Conservation (phyloP, 2,329 filamentous ascomycete genomes). For the Cercospora sp. region DNA sequence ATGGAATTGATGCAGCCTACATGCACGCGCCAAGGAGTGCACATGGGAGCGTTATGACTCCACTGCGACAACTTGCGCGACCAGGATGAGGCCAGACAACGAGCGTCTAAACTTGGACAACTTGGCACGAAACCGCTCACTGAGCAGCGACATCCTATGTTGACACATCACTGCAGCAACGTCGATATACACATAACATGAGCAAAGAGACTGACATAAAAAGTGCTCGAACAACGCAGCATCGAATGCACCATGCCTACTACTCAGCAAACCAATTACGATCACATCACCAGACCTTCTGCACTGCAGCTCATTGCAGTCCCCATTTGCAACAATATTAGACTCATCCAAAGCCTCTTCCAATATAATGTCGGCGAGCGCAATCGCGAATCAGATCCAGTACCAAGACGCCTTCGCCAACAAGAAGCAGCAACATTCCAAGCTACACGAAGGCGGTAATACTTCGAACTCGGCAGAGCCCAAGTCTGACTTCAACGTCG, state of each 20-base stretch:
- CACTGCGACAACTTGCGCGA: not conserved
- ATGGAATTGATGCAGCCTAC: constrained; percentile 3
- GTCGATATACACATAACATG: constrained; percentile 10
- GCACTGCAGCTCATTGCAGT: constrained; percentile 5
- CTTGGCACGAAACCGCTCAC: not conserved
- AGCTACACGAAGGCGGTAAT: not conserved
- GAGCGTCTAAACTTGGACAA: not conserved
- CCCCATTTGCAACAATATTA: constrained; percentile 2
- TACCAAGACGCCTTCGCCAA: constrained; percentile 12
- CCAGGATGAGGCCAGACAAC: constrained; percentile 9
- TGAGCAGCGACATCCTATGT: constrained; percentile 7
- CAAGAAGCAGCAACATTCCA: constrained; percentile 7
- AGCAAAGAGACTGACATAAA: not conserved
- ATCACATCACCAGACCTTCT: constrained; percentile 1
- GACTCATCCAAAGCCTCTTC: constrained; percentile 5
- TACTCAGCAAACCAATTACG: not conserved
- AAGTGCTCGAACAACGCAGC: not conserved
- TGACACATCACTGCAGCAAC: constrained; percentile 12
- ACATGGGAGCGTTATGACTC: constrained; percentile 1
- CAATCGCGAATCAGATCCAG: constrained; percentile 9
- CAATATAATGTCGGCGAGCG: constrained; percentile 9
- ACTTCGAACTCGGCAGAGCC: not conserved
- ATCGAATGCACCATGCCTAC: not conserved
- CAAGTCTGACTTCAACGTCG: constrained; percentile 1
- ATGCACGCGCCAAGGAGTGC: constrained; percentile 7